Conservation (phyloP, 1,284 basidiomycete genomes). For the Ustilago hordei region DNA sequence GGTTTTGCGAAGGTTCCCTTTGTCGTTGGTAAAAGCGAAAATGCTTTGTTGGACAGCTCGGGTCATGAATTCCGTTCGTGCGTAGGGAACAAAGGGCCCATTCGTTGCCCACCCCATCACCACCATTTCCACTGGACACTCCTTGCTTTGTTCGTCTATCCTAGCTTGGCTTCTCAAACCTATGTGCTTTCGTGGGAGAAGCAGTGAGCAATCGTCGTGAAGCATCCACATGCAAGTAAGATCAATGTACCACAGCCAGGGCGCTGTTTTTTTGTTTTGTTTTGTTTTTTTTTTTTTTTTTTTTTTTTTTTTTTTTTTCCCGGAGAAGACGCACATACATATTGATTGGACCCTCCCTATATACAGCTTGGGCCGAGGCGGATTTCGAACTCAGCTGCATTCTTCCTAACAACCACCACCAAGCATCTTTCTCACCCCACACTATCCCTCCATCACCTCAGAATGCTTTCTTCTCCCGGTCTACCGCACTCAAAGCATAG, state of each 20-base stretch:
- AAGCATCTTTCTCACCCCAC: background rate
- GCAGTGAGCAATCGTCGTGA: too few species aligned
- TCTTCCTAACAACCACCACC: conserved; percentile 3
- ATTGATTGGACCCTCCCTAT: conserved; percentile 26
- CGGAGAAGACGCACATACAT: background rate
- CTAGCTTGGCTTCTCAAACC: too few species aligned
- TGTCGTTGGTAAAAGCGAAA: background rate
- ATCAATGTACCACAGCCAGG: too few species aligned
- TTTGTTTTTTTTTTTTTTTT: too few species aligned
- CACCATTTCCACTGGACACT: too few species aligned
- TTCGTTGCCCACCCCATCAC: background rate
- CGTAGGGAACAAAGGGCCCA: conserved; percentile 3
- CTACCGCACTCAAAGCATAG: background rate
- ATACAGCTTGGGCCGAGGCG: background rate
- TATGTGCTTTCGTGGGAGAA: too few species aligned
- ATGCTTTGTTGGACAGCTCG: conserved; percentile 24
- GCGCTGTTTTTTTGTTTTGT: too few species aligned
- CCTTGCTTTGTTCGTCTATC: too few species aligned
- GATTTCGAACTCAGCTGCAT: background rate
- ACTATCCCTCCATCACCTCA: background rate
- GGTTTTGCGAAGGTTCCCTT: conserved; percentile 1
- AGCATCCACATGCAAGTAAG: too few species aligned
- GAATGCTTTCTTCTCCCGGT: background rate
- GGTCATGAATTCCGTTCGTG: background rate
- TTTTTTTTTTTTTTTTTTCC: too few species aligned